Evolutionary conservation across 768 basidiomycete species (phyloP), one percentile per base, ranked within the genome.

Genomic region (Lentinula guzmanii): DNA sequence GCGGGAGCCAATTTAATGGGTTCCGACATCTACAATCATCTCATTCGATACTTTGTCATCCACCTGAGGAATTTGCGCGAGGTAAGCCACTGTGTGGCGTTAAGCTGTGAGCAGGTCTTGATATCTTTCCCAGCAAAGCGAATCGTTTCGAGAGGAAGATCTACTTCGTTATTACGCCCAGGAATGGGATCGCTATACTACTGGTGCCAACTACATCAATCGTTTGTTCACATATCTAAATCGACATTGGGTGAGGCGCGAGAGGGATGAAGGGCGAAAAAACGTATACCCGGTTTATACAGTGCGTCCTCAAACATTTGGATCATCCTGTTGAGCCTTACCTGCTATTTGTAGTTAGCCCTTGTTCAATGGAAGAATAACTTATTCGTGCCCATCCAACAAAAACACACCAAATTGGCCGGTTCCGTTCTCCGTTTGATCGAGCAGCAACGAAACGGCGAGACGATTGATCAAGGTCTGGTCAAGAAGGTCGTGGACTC

Each of bases 171-270:
- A 91, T 71, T 99, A 98, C 70, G 93, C 93, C 1, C 72, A 75
- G 62, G 94, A 98, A 73, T 98, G 97, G 97, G 90, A 92, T 68
- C 82, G 95, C 48, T 98, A 98, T 76, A 99, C 97, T 0, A 96
- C 89, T 2, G 96, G 96, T 52, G 95, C 96, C 1, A 94, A 92
- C 70, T 98, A 97, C 71, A 93, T 98, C 75, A 96, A 98, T 72
- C 90, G 96, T 60, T 77, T 99, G 39, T 98, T 98, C 79, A 95
- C 93, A 2, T 98, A 98, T 76, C 83, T 99, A 61, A 98, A 99
- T 75, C 92, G 96, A 21, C 95, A 98, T 75, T 99, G 97, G 97
- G 96, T 99, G 48, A 96, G 95, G 77, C 84, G 96, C 57, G 97
- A 99, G 72, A 86, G 95, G 69, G 96, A 98, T 68, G 96, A 98